phyloP scores from a whole-genome alignment of 345 rosid genomes.

The Punica granatum region DNA sequence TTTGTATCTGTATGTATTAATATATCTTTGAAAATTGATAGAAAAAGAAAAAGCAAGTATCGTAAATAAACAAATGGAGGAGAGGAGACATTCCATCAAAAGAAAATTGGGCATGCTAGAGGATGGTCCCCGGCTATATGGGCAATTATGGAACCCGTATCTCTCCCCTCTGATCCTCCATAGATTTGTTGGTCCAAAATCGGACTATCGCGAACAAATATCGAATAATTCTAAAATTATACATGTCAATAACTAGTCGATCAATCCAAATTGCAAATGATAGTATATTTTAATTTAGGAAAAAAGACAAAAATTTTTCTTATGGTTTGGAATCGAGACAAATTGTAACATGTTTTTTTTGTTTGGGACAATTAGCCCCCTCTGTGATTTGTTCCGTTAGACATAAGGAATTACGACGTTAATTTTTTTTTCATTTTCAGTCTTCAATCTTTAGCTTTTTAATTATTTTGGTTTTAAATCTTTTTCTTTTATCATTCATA shows the following conservation, averaged over 20 bases:
- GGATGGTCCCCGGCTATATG: background rate
- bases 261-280: background rate
- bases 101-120: background rate
- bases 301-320: too few relatives aligned
- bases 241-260: background rate
- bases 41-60: background rate
- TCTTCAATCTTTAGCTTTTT: too few relatives aligned
- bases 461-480: too few relatives aligned
- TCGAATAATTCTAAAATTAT: background rate
- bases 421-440: too few relatives aligned
- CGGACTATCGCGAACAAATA: background rate
- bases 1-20: too few relatives aligned
- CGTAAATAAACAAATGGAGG: background rate
- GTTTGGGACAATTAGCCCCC: too few relatives aligned
- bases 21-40: background rate
- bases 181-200: background rate
- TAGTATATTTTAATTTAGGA: too few relatives aligned
- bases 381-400: too few relatives aligned
- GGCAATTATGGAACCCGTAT: background rate
- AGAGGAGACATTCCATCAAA: background rate
- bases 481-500: too few relatives aligned
- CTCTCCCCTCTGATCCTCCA: background rate
- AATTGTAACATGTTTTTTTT: too few relatives aligned
- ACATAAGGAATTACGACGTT: too few relatives aligned
- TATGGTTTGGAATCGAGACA: too few relatives aligned